Evolutionary conservation across 2,329 filamentous ascomycete genomes (phyloP), one percentile per base, ranked within the genome.

Genomic region (Hymenoscyphus linearis): DNA sequence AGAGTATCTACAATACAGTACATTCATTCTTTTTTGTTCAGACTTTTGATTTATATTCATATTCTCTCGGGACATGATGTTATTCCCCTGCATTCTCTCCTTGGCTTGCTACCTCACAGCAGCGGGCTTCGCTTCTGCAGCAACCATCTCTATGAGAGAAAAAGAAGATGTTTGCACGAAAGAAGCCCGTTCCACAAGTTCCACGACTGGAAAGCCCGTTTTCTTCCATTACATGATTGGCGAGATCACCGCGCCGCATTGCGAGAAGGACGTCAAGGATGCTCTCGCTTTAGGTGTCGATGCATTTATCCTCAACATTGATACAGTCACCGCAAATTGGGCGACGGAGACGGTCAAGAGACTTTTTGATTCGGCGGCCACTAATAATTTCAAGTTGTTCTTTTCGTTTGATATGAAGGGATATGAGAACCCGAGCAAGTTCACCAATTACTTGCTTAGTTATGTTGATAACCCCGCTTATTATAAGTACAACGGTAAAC

Each of bases 321-420:
- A 52, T 2, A 52, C 25, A 2, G 37, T 52, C 31, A 36, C 52
- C 7, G 59, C 59, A 0, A 40, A 36, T 22, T 75, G 72, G 70
- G 69, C 71, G 0, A 69, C 65, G 2, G 59, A 65, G 35, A 70
- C 73, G 4, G 67, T 74, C 2, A 58, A 64, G 4, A 64, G 61
- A 25, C 65, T 75, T n/a, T 75, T 76, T 64, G 63, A 69, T 12
- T 68, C 71, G 26, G 68, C 72, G n/a, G 66, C 68, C 1, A 61
- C 67, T 1, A 64, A 68, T 10, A 68, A 65, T 40, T 75, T 76
- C 62, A 66, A 68, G 7, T 68, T 76, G 26, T 75, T 74, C 66
- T 75, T 76, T 62, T 73, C 71, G n/a, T 75, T 75, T 56, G 73
- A 75, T 57, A 71, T 73, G 64, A 67, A 62, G 70, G 63, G 66